A percentile compares a stretch with the other conserved stretches of the same genome.
These are phyloP conservation scores for Fonsecaea pugnacius DNA, from an alignment of 2,329 filamentous ascomycete genomes.

Conservation along the genomic window DNA sequence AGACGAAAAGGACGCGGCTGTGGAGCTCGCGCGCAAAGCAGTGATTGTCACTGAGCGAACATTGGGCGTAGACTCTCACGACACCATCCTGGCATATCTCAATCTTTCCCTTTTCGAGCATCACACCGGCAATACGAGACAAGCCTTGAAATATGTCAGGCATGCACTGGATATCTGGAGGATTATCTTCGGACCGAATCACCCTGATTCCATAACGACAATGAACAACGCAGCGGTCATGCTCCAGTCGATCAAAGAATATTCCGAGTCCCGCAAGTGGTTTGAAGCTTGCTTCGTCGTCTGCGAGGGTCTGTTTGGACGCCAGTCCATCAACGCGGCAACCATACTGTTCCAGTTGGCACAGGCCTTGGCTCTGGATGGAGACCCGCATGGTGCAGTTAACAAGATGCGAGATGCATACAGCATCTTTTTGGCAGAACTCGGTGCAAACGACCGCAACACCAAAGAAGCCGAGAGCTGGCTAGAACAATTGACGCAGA, in stretches of 20 bases:
- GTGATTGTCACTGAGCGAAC: constrained; percentile 96
- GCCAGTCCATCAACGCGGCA: constrained; percentile 87
- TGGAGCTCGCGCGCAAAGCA: constrained; percentile 94
- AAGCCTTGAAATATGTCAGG: constrained; percentile 84
- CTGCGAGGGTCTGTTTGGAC: constrained; percentile 87
- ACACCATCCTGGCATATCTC: constrained; percentile 93
- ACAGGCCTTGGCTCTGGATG: constrained; percentile 92
- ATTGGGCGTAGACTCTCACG: constrained; percentile 86
- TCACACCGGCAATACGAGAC: constrained; percentile 84
- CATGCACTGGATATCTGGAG: constrained; percentile 97
- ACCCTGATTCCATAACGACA: constrained; percentile 97
- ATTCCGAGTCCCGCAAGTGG: constrained; percentile 93
- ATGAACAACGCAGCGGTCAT: constrained; percentile 99
- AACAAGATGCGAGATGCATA: constrained; percentile 94
- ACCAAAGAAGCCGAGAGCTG: constrained; percentile 97
- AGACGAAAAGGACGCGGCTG: constrained; percentile 95
- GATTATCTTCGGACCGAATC: constrained; percentile 88
- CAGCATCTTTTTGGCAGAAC: constrained; percentile 86
- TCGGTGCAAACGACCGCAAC: constrained; percentile 91
- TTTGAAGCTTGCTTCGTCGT: constrained; percentile 90
- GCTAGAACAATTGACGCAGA: constrained; percentile 94
- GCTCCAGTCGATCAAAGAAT: constrained; percentile 93
- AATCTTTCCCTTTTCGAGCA: constrained; percentile 95
- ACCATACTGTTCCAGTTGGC: constrained; percentile 97
- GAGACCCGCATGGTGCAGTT: constrained; percentile 89